Evolutionary conservation across 495 filamentous ascomycete genomes (phyloP), one percentile per base, ranked within the genome.

Genomic region (Glutinoglossum americanum): DNA sequence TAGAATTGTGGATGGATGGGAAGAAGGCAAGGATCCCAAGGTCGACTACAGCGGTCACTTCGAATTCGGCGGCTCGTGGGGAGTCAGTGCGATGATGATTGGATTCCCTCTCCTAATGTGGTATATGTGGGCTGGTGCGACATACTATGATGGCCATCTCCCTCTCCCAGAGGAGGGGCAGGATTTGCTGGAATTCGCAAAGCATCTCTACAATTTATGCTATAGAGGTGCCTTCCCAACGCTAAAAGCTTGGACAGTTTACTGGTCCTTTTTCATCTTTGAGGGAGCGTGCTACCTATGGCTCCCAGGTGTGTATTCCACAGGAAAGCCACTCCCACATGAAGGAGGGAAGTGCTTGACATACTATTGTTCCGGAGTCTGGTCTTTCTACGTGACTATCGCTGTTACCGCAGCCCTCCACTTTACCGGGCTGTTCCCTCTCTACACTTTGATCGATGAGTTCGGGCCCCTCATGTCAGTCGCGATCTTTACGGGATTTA

Each of bases 61-160:
- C 65, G 92, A 98, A 64, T 96, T 98, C 64, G 87, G 89, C 59
- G 92, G 92, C 58, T 80, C 85, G 1, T 71, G 70, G 53, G 89
- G 89, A 57, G 80, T 87, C 26, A 67, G 72, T 23, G 72, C 80
- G 56, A 87, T 94, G 79, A 98, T 98, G 87, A 74, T 92, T 59
- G 82, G 80, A 51, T 98, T 96, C 69, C 92, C 92, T 13, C 37
- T 84, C 47, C 74, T 98, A 60, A 98, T 98, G 92, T 96, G 84
- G 74, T 96, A 94, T 73, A 90, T 98, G 87, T 98, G 90, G 90
- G 82, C 94, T 66, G 92, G 92, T 30, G 85, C 89, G 41, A 87
- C 81, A 49, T 90, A 88, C 69, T 98, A 94, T 67, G 72, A 86
- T 69, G 88, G 88, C 60, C 80, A 84, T 60, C 74, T 93, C 59